A percentile compares a stretch with the other conserved stretches of the same genome.
Conservation (phyloP, 2,329 filamentous ascomycete genomes). For the Fusarium sarcochroum region DNA sequence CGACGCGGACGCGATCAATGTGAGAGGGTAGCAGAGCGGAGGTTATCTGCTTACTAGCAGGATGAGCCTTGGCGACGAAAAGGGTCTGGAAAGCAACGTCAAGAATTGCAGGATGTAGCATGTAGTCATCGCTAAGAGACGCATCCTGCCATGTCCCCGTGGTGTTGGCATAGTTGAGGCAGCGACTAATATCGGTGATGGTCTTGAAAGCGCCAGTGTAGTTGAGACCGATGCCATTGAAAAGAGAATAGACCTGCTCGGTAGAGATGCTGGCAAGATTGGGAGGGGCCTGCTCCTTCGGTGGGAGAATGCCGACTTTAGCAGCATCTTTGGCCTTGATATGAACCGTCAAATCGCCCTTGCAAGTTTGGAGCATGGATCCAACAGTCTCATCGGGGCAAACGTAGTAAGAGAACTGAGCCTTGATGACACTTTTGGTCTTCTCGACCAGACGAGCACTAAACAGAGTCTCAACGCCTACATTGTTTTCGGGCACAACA, state of each 20-base stretch:
- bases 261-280: slow-evolving; percentile 5
- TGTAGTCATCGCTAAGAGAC: neutral
- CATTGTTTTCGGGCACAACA: neutral
- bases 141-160: neutral
- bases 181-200: neutral
- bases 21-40: neutral
- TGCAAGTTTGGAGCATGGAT: slow-evolving; percentile 4
- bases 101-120: neutral
- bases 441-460: neutral
- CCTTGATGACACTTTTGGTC: neutral
- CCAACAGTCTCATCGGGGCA: slow-evolving; percentile 4
- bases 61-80: slow-evolving; percentile 3
- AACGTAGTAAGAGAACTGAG: neutral
- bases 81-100: neutral
- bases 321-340: neutral
- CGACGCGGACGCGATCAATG: neutral
- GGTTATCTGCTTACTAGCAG: slow-evolving; percentile 1
- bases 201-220: slow-evolving; percentile 4
- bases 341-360: neutral
- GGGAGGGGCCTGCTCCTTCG: neutral
- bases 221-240: neutral
- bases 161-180: slow-evolving; percentile 3
- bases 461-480: neutral
- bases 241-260: neutral
- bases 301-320: neutral